Percentiles rank a stretch among this genome's conserved stretches.
These are phyloP conservation scores for Cicer judaicum DNA, from an alignment of 306 rosid genomes.

Conservation along the genomic window DNA sequence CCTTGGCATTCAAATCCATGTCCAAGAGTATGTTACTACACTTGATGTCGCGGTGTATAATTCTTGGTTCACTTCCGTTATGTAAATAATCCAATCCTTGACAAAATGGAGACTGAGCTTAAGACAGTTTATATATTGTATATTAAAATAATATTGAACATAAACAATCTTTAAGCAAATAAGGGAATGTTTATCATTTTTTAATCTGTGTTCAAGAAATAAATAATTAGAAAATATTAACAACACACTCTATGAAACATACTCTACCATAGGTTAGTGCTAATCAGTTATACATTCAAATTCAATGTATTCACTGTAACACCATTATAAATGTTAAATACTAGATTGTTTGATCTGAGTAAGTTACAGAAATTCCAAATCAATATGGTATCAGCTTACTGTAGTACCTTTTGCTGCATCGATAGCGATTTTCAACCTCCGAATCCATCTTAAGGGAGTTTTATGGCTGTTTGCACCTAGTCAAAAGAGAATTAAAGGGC, in stretches of 20 bases:
- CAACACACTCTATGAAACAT: too few species aligned
- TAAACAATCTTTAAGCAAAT: too few species aligned
- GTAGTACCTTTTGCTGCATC: conserved; percentile 92
- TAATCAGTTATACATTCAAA: too few species aligned
- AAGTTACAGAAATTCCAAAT: too few species aligned
- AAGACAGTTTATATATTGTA: not conserved
- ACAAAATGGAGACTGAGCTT: conserved; percentile 8
- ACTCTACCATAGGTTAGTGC: too few species aligned
- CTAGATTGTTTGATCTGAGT: too few species aligned
- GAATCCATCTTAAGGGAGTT: conserved; percentile 81
- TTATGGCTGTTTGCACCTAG: conserved; percentile 67
- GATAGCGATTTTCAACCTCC: conserved; percentile 90
- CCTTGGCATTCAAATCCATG: conserved; percentile 85
- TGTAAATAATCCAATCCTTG: conserved; percentile 93
- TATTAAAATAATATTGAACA: too few species aligned
- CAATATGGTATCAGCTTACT: not conserved
- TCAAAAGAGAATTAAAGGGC: not conserved
- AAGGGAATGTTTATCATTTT: too few species aligned
- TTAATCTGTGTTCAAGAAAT: too few species aligned
- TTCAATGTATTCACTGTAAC: too few species aligned
- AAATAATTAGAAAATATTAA: too few species aligned
- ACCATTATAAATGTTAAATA: too few species aligned
- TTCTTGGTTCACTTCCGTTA: conserved; percentile 88
- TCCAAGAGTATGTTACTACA: conserved; percentile 92
- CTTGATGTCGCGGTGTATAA: conserved; percentile 93